Evolutionary conservation across 441 rosid genomes (phyloP), one percentile per base, ranked within the genome.

Genomic region (Arabidopsis hybrid): DNA sequence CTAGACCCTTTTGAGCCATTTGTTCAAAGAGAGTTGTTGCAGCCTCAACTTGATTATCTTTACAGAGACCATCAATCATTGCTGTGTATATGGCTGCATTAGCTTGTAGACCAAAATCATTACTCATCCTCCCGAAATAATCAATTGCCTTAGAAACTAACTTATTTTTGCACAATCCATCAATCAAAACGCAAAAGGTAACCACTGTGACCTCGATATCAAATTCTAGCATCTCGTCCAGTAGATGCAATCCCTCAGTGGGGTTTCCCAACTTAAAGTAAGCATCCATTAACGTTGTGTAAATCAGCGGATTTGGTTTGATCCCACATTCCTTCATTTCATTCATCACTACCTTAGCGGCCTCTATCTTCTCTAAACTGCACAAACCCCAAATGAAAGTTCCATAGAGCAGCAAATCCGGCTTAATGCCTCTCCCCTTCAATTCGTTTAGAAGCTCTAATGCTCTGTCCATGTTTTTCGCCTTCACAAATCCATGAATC

Each of bases 51-150:
- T 76, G 75, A 77, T 83, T 83, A 57, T 77, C 84, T 81, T 88
- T 90, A 83, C 90, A 87, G 39, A 90, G 88, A 69, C 92, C 92
- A 55, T 90, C 96, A 73, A 90, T 81, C 75, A 90, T 63, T 14
- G 91, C 82, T 51, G 93, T 88, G 78, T 84, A 90, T 58, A 88
- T 81, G 2, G 85, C 85, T 31, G 86, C 79, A 69, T 88, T 90
- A 42, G 92, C 88, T 70, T 83, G 82, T 79, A 90, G 49, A 73
- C 78, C 75, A 61, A 83, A 83, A 32, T 86, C 85, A 1, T 11
- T 39, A 52, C 73, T 57, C 78, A 86, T 83, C 80, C 77, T 77
- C 60, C 52, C 56, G 50, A 90, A 88, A 71, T 85, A 85, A 75
- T 77, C 78, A 77, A 73, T 40, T 7, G 93, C 96, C 71, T 81